Conservation (phyloP, 192 early-diverging fungal genomes). For the Chytriomyces sp. region DNA sequence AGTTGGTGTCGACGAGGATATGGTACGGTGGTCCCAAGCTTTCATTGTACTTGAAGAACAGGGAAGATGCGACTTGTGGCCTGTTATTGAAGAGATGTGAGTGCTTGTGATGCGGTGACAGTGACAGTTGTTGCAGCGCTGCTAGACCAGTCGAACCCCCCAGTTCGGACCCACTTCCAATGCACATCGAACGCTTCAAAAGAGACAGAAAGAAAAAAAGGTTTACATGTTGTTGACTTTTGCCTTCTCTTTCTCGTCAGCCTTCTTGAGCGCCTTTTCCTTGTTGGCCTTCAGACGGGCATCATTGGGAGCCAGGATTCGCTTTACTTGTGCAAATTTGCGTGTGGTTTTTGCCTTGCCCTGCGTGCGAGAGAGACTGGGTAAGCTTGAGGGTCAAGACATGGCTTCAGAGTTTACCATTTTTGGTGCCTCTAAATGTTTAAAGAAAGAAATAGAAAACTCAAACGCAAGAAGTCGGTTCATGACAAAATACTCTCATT, state of each 20-base stretch:
- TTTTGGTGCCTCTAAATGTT: not conserved
- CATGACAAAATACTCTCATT: too few relatives aligned
- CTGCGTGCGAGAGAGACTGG: constrained; percentile 15
- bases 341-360: constrained; percentile 86
- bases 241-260: constrained; percentile 72
- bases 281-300: constrained; percentile 69
- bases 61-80: constrained; percentile 85
- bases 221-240: constrained; percentile 77
- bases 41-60: constrained; percentile 98
- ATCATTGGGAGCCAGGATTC: constrained; percentile 90
- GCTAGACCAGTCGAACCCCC: too few relatives aligned
- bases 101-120: not conserved
- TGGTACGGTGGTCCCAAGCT: constrained; percentile 96
- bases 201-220: not conserved
- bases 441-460: too few relatives aligned
- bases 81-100: constrained; percentile 41
- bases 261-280: constrained; percentile 72
- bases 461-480: too few relatives aligned
- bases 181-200: not conserved
- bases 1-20: constrained; percentile 97
- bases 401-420: too few relatives aligned
- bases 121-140: not conserved
- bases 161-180: too few relatives aligned
- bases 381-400: not conserved
- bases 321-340: constrained; percentile 94